Evolutionary conservation across 2,329 filamentous ascomycete genomes (phyloP).

Genomic region (Dothideomycetidae sp.): DNA sequence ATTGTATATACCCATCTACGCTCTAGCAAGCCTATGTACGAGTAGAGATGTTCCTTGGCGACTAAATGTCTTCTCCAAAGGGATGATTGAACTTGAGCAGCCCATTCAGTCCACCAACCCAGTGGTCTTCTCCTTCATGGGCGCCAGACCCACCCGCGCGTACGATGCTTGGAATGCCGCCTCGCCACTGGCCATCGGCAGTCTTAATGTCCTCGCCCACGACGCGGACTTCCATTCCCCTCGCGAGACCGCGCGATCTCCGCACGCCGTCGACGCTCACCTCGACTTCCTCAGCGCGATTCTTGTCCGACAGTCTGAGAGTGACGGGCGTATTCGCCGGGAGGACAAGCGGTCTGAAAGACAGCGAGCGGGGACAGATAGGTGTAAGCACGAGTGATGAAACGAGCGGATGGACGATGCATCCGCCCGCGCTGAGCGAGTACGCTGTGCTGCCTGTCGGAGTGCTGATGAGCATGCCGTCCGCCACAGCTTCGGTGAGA

Average conservation of each 20-base stretch:
- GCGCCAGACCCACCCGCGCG: slow-evolving; percentile 39
- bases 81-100: slow-evolving; percentile 95
- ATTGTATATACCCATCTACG: no score
- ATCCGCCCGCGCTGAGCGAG: slow-evolving; percentile 79
- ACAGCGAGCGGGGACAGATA: slow-evolving; percentile 83
- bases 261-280: slow-evolving; percentile 36
- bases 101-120: slow-evolving; percentile 89
- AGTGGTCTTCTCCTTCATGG: slow-evolving; percentile 60
- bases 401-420: slow-evolving; percentile 87
- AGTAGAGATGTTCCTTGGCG: no score
- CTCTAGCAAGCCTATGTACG: no score
- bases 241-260: slow-evolving; percentile 28
- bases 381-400: slow-evolving; percentile 80
- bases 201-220: slow-evolving; percentile 29
- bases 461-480: slow-evolving; percentile 87
- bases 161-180: slow-evolving; percentile 86
- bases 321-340: slow-evolving; percentile 75
- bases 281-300: slow-evolving; percentile 35
- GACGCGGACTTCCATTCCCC: slow-evolving; percentile 33
- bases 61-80: slow-evolving; percentile 55
- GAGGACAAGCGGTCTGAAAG: slow-evolving; percentile 80
- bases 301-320: slow-evolving; percentile 57
- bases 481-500: slow-evolving; percentile 83
- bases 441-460: slow-evolving; percentile 94
- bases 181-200: slow-evolving; percentile 42